Evolutionary conservation across 371 early-diverging fungal species (phyloP).

Genomic region (Nematocida homosporus): DNA sequence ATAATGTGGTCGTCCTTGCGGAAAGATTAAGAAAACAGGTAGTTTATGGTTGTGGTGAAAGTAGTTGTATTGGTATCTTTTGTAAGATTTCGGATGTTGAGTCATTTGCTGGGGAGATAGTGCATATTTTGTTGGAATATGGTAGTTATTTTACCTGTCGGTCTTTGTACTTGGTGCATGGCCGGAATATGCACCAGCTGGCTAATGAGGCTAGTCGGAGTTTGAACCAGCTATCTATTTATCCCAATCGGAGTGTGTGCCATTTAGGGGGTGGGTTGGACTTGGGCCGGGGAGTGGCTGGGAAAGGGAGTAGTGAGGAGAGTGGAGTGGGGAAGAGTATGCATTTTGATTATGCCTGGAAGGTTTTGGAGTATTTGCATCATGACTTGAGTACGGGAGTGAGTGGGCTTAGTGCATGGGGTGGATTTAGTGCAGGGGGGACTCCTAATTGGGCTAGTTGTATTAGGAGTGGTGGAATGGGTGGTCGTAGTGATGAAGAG

Average conservation of each 20-base stretch:
- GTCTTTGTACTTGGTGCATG: slow-evolving; percentile 41
- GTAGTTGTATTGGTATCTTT: slow-evolving; percentile 37
- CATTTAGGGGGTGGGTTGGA: not conserved
- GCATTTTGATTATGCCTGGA: not conserved
- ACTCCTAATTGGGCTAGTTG: too few relatives aligned
- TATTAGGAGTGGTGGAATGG: slow-evolving; percentile 1
- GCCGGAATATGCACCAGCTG: not conserved
- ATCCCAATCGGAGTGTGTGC: slow-evolving; percentile 21
- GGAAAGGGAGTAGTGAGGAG: not conserved
- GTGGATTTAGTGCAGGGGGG: not conserved
- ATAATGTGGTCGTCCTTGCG: not conserved
- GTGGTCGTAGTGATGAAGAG: slow-evolving; percentile 5
- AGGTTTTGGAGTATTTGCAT: slow-evolving; percentile 45
- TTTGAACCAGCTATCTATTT: not conserved
- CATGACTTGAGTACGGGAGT: not conserved
- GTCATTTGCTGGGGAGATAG: slow-evolving; percentile 18
- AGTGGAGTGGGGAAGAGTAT: too few relatives aligned
- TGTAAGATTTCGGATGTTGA: slow-evolving; percentile 50
- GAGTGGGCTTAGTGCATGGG: too few relatives aligned
- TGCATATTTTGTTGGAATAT: slow-evolving; percentile 28
- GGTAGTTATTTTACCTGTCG: slow-evolving; percentile 34
- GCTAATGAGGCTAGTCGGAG: not conserved
- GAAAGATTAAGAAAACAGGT: slow-evolving; percentile 43
- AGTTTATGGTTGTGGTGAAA: slow-evolving; percentile 46
- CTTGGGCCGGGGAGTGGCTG: not conserved